Percentiles rank a stretch among this genome's conserved stretches.
Conservation (phyloP, 192 early-diverging fungal species). For the Coemansia guatemalensis region DNA sequence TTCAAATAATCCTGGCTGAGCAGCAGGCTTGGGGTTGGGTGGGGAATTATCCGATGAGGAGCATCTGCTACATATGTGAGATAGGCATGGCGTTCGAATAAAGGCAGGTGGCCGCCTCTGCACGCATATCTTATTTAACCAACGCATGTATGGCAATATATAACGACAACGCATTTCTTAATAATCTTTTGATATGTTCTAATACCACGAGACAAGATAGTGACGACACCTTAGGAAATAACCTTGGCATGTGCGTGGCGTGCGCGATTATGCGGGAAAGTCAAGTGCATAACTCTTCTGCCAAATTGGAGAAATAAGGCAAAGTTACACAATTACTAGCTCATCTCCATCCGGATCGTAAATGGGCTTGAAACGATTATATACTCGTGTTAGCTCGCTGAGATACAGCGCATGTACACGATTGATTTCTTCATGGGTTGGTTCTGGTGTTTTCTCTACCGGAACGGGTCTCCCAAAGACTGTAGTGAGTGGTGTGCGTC, state of each 20-base stretch:
- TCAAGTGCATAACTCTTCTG: not conserved
- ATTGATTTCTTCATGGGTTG: constrained; percentile 38
- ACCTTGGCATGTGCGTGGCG: too few species aligned
- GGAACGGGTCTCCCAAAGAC: constrained; percentile 39
- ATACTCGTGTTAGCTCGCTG: constrained; percentile 31
- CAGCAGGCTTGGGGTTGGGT: too few species aligned
- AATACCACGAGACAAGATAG: too few species aligned
- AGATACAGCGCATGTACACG: constrained; percentile 38
- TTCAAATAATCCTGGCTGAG: not conserved
- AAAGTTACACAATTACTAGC: constrained; percentile 27
- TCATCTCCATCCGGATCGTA: constrained; percentile 51
- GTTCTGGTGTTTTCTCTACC: constrained; percentile 27
- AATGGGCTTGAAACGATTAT: constrained; percentile 39
- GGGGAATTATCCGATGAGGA: too few species aligned
- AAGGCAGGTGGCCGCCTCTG: too few species aligned
- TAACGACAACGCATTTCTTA: too few species aligned
- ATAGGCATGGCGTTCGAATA: too few species aligned
- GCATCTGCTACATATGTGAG: too few species aligned
- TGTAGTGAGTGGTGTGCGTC: constrained; percentile 33
- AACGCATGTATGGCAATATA: too few species aligned
- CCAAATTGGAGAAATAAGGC: not conserved
- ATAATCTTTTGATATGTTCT: too few species aligned
- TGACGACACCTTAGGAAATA: too few species aligned
- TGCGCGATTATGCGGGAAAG: not conserved
- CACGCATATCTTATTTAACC: too few species aligned